Conservation (phyloP, 2,329 filamentous ascomycete species). For the Trichothecium roseum region DNA sequence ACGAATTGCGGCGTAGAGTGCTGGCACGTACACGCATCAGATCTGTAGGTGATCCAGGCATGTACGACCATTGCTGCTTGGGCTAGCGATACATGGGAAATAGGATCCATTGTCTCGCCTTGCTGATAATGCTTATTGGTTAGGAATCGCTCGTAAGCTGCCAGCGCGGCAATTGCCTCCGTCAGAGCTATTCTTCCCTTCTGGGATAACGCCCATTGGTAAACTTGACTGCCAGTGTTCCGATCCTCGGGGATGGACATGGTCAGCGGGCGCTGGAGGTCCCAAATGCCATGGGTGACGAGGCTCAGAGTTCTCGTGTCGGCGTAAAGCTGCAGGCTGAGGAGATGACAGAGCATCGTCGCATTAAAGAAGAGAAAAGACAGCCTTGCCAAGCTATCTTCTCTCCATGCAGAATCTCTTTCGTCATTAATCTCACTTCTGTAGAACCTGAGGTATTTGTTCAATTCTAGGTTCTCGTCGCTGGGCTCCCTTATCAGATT, state of each 20-base stretch:
- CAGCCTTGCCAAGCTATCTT: conserved; percentile 15
- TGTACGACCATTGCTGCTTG: conserved; percentile 22
- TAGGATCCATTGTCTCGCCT: conserved; percentile 16
- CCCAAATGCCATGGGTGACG: background rate
- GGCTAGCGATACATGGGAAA: conserved; percentile 20
- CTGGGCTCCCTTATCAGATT: conserved; percentile 7
- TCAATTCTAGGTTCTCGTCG: conserved; percentile 1
- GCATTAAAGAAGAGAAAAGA: conserved; percentile 19
- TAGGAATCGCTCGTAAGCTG: conserved; percentile 11
- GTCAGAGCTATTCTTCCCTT: conserved; percentile 20
- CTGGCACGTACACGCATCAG: conserved; percentile 15
- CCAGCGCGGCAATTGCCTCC: conserved; percentile 21
- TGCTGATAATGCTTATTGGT: background rate
- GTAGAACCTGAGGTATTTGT: conserved; percentile 15
- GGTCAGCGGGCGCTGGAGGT: background rate
- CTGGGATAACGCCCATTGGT: conserved; percentile 17
- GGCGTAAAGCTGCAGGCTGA: conserved; percentile 23
- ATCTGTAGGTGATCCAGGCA: conserved; percentile 21
- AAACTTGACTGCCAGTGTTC: conserved; percentile 6
- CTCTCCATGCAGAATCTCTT: conserved; percentile 11
- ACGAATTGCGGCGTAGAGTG: conserved; percentile 8
- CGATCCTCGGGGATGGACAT: background rate
- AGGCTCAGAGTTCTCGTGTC: conserved; percentile 10
- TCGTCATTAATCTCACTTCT: conserved; percentile 14
- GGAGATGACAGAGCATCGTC: conserved; percentile 23